These are phyloP conservation scores for Penicillium alfredii DNA, from an alignment of 495 filamentous ascomycete genomes.

Conservation along the genomic window DNA sequence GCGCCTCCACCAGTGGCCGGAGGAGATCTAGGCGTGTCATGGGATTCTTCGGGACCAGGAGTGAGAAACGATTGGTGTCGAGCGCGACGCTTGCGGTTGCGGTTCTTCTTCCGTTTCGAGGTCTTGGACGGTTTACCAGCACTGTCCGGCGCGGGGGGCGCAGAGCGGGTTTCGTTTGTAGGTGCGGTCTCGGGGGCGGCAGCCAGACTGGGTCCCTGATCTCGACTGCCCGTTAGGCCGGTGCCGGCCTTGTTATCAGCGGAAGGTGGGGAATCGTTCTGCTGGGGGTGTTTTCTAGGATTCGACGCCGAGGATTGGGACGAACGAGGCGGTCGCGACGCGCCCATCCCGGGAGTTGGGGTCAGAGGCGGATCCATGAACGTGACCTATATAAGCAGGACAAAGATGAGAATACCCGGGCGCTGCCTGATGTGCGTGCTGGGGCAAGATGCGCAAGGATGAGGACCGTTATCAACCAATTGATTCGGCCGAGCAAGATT, in stretches of 20 bases:
- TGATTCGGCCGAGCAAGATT: background rate
- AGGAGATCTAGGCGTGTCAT: slow-evolving; percentile 15
- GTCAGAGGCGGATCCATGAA: slow-evolving; percentile 18
- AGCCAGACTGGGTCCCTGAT: slow-evolving; percentile 10
- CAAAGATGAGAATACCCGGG: too few relatives aligned
- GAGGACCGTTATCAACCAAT: too few relatives aligned
- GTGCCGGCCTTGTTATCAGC: slow-evolving; percentile 17
- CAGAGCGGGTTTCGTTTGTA: slow-evolving; percentile 15
- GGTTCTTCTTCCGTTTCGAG: slow-evolving; percentile 36
- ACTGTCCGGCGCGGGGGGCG: slow-evolving; percentile 21
- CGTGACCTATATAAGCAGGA: background rate
- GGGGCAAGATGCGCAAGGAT: too few relatives aligned
- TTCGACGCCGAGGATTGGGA: slow-evolving; percentile 13
- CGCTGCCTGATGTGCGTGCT: too few relatives aligned
- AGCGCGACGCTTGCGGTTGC: slow-evolving; percentile 37
- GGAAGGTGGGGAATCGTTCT: slow-evolving; percentile 18
- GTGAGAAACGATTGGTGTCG: slow-evolving; percentile 36
- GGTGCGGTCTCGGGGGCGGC: slow-evolving; percentile 16
- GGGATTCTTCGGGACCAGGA: slow-evolving; percentile 21
- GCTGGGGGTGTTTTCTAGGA: slow-evolving; percentile 9
- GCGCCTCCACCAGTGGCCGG: slow-evolving; percentile 20
- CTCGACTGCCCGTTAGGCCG: slow-evolving; percentile 17
- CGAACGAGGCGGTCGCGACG: slow-evolving; percentile 4
- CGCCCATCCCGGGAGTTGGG: slow-evolving; percentile 8
- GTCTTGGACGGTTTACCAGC: slow-evolving; percentile 23